Percentiles rank a stretch among this genome's conserved stretches.
phyloP scores from a whole-genome alignment of 2,329 filamentous ascomycete species.

The Fusarium sp. region DNA sequence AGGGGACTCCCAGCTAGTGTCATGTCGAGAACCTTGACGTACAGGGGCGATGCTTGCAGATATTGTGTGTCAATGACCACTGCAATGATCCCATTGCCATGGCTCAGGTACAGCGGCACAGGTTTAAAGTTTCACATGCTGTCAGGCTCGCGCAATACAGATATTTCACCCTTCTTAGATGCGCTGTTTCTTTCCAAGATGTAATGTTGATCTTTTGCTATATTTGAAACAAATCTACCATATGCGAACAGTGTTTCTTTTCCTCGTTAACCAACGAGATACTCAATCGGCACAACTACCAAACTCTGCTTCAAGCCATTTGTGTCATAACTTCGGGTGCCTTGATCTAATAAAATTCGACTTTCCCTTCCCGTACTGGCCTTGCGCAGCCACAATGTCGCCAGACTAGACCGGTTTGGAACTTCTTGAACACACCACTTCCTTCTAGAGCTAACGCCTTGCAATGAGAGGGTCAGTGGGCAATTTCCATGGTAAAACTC shows the following conservation, averaged over 20 bases:
- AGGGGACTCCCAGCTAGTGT: background rate
- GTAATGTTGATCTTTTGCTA: background rate
- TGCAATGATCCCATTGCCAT: conserved; percentile 1
- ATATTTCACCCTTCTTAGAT: too few relatives aligned
- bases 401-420: conserved; percentile 5
- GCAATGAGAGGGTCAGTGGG: conserved; percentile 7
- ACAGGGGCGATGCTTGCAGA: background rate
- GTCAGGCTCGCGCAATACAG: too few relatives aligned
- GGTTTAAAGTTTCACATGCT: too few relatives aligned
- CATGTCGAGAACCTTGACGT: background rate
- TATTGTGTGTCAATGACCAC: background rate
- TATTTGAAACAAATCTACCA: background rate
- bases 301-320: conserved; percentile 17
- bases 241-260: conserved; percentile 1
- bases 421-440: conserved; percentile 2
- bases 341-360: background rate
- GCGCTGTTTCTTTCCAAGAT: too few relatives aligned
- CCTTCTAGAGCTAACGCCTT: background rate
- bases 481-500: conserved; percentile 16
- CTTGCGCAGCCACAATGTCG: background rate
- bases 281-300: background rate
- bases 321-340: conserved; percentile 6
- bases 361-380: background rate
- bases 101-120: conserved; percentile 12
- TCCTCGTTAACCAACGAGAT: background rate